phyloP scores from a whole-genome alignment of 768 basidiomycete genomes.

The Panus rudis region DNA sequence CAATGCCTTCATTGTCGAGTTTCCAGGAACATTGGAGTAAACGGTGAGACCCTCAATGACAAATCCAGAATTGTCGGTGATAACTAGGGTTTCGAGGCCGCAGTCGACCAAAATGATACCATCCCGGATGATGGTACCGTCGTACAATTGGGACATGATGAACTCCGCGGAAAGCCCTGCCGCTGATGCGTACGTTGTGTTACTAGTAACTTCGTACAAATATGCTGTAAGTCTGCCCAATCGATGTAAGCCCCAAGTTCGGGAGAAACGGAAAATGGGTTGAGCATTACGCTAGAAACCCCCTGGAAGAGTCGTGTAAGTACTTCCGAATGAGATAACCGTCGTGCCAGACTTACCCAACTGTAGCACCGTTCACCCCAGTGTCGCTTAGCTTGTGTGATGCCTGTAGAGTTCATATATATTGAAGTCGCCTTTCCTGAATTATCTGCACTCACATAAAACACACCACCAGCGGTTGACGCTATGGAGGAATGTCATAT shows the following conservation, averaged over 20 bases:
- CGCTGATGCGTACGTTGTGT: not conserved
- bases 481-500: conserved; percentile 1
- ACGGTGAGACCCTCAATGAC: conserved; percentile 1
- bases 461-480: conserved; percentile 2
- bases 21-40: not conserved
- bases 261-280: not conserved
- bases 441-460: not conserved
- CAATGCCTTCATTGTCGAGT: not conserved
- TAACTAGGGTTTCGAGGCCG: not conserved
- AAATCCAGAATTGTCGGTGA: not conserved
- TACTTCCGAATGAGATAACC: no score
- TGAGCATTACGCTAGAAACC: not conserved
- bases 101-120: not conserved
- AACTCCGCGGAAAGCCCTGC: not conserved
- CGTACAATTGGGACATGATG: not conserved
- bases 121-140: not conserved
- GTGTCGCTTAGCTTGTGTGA: no score
- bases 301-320: no score
- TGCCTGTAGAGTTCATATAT: not conserved
- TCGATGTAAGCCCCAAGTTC: no score
- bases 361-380: no score
- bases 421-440: not conserved
- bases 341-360: no score
- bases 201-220: conserved; percentile 1
- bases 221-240: not conserved